phyloP scores from a whole-genome alignment of 805 yeast species.

The Teunomyces stri region DNA sequence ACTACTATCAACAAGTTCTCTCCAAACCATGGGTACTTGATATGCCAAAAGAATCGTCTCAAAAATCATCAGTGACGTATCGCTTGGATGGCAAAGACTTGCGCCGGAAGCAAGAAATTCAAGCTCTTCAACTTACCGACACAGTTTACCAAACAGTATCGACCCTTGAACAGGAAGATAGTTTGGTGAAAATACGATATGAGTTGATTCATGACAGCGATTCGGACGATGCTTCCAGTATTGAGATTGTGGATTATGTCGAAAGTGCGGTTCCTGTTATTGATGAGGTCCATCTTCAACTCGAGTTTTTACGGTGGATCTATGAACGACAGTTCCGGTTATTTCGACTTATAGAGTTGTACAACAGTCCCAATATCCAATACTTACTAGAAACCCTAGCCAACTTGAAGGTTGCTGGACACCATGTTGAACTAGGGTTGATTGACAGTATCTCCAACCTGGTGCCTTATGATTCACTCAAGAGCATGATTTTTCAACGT shows the following conservation, averaged over 20 bases:
- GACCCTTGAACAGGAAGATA: neutral
- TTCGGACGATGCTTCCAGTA: constrained; percentile 4
- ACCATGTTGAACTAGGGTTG: neutral
- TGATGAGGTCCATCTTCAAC: constrained; percentile 21
- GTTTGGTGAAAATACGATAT: neutral
- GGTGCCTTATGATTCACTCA: neutral
- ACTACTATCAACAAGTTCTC: constrained; percentile 16
- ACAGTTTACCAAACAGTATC: neutral
- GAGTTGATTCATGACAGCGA: neutral
- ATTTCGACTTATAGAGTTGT: constrained; percentile 20
- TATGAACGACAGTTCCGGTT: constrained; percentile 13
- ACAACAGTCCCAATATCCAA: constrained; percentile 15
- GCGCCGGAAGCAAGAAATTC: neutral
- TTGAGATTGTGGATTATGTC: constrained; percentile 12
- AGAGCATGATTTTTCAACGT: constrained; percentile 20
- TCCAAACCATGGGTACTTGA: constrained; percentile 23
- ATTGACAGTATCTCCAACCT: constrained; percentile 2
- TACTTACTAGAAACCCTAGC: constrained; percentile 14
- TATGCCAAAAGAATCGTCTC: neutral
- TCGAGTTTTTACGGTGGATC: constrained; percentile 22
- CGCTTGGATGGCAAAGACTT: neutral
- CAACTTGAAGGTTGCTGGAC: neutral
- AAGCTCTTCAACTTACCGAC: neutral
- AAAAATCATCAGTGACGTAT: neutral
- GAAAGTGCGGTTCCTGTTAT: constrained; percentile 15